A percentile compares a stretch with the other conserved stretches of the same genome.
Conservation (phyloP, 2,329 filamentous ascomycete genomes). For the Aspergillus clavatus region DNA sequence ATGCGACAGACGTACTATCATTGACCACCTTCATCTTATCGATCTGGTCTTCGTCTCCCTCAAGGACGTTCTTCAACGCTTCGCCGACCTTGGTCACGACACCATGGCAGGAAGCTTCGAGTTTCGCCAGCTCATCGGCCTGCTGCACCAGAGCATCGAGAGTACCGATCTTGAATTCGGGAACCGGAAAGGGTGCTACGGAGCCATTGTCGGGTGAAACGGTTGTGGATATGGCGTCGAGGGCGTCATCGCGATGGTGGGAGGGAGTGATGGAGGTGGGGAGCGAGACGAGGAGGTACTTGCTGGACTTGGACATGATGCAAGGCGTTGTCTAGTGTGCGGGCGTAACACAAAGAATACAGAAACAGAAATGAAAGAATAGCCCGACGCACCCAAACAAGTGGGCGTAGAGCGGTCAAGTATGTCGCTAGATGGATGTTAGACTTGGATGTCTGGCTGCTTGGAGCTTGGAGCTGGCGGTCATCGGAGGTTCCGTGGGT, state of each 20-base stretch:
- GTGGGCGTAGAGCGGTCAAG: not conserved
- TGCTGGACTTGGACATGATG: constrained; percentile 46
- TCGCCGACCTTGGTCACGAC: constrained; percentile 87
- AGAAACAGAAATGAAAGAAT: not conserved
- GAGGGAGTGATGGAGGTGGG: constrained; percentile 82
- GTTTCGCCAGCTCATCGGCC: constrained; percentile 88
- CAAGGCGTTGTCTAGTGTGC: not conserved
- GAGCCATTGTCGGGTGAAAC: constrained; percentile 70
- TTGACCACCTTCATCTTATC: constrained; percentile 88
- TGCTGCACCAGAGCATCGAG: constrained; percentile 93
- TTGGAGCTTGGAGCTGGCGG: not conserved
- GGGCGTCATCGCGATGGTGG: constrained; percentile 72
- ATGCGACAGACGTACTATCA: constrained; percentile 61
- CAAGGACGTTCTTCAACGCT: constrained; percentile 74
- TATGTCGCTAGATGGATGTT: not conserved
- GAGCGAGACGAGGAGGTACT: constrained; percentile 85
- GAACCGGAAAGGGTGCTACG: constrained; percentile 73
- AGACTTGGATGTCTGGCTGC: not conserved
- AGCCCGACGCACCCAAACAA: not conserved
- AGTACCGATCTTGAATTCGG: constrained; percentile 96
- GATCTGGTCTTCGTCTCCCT: constrained; percentile 77
- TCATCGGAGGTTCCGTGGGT: not conserved
- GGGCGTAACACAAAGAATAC: not conserved
- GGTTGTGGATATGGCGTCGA: constrained; percentile 68
- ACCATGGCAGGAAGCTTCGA: constrained; percentile 70